Percentiles rank a stretch among this genome's conserved stretches.
These are phyloP conservation scores for Xylaria venustula DNA, from an alignment of 495 filamentous ascomycete genomes.

Conservation along the genomic window DNA sequence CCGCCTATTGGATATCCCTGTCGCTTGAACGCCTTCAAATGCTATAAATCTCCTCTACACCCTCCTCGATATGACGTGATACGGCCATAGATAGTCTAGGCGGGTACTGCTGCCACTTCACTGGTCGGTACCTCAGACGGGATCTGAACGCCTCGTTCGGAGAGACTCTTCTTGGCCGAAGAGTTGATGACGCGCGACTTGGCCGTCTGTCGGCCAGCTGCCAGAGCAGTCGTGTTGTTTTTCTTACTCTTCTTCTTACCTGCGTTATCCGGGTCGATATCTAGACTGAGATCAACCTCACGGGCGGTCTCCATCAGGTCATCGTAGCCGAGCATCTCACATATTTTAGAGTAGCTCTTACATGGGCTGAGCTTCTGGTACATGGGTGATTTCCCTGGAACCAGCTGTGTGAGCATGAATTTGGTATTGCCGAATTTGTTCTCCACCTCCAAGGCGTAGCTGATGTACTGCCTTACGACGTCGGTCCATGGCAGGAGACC, in stretches of 20 bases:
- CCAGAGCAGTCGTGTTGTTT: constrained; percentile 34
- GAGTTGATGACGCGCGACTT: constrained; percentile 22
- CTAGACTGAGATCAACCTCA: constrained; percentile 63
- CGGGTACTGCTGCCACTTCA: constrained; percentile 15
- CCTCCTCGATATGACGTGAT: background rate
- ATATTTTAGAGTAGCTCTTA: constrained; percentile 65
- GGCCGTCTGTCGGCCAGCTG: constrained; percentile 33
- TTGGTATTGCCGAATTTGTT: constrained; percentile 92
- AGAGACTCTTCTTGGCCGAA: constrained; percentile 28
- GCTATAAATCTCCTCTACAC: background rate
- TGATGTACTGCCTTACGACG: constrained; percentile 71
- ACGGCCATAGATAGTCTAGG: background rate
- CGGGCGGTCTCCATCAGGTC: constrained; percentile 57
- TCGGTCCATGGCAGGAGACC: constrained; percentile 69
- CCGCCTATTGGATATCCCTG: background rate
- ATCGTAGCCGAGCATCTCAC: constrained; percentile 59
- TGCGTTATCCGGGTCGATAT: constrained; percentile 50
- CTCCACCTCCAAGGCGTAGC: constrained; percentile 67
- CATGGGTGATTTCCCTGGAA: constrained; percentile 70
- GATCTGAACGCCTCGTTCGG: constrained; percentile 29
- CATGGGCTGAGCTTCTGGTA: constrained; percentile 54
- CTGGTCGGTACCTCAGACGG: constrained; percentile 5
- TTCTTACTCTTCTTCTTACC: constrained; percentile 34
- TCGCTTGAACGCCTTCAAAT: constrained; percentile 25
- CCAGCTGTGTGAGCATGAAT: constrained; percentile 76